phyloP scores from a whole-genome alignment of 1,139 yeast species.

The Yamadazyma songkhlaensis region DNA sequence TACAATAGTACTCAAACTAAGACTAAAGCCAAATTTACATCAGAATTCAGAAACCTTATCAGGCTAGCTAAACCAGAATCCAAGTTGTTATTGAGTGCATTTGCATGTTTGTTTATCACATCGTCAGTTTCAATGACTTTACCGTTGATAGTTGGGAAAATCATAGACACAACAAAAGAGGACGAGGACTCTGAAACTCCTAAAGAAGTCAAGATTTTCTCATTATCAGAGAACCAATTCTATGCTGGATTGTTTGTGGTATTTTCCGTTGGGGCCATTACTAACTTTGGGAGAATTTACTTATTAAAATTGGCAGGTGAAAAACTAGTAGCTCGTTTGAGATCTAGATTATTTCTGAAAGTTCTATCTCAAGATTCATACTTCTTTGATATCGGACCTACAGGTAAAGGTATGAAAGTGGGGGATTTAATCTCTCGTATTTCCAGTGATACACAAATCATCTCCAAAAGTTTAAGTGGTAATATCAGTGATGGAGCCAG shows the following conservation, averaged over 20 bases:
- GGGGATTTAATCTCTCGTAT: slow-evolving; percentile 91
- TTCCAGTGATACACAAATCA: slow-evolving; percentile 87
- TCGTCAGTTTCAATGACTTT: slow-evolving; percentile 56
- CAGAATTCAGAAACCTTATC: slow-evolving; percentile 27
- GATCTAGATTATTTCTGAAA: slow-evolving; percentile 73
- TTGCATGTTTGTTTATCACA: slow-evolving; percentile 58
- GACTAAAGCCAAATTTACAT: slow-evolving; percentile 8
- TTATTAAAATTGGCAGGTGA: slow-evolving; percentile 79
- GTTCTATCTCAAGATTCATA: slow-evolving; percentile 86
- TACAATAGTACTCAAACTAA: slow-evolving; percentile 2
- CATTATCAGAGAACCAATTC: slow-evolving; percentile 32
- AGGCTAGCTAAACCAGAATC: slow-evolving; percentile 40
- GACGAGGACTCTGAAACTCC: slow-evolving; percentile 31
- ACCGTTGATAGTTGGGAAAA: slow-evolving; percentile 82
- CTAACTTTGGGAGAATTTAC: slow-evolving; percentile 80
- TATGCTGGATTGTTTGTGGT: slow-evolving; percentile 41
- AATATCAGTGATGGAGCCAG: slow-evolving; percentile 90
- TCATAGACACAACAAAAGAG: slow-evolving; percentile 38
- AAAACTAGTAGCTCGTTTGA: slow-evolving; percentile 74
- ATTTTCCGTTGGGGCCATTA: slow-evolving; percentile 65
- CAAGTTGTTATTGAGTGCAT: slow-evolving; percentile 43
- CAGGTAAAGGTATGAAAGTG: slow-evolving; percentile 56
- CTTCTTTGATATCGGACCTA: slow-evolving; percentile 79
- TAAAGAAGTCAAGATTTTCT: slow-evolving; percentile 18
- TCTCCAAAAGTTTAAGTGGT: slow-evolving; percentile 82